A percentile compares a stretch with the other conserved stretches of the same genome.
Evolutionary conservation across 2,329 filamentous ascomycete genomes (phyloP).

Genomic region (Canariomyces notabilis): DNA sequence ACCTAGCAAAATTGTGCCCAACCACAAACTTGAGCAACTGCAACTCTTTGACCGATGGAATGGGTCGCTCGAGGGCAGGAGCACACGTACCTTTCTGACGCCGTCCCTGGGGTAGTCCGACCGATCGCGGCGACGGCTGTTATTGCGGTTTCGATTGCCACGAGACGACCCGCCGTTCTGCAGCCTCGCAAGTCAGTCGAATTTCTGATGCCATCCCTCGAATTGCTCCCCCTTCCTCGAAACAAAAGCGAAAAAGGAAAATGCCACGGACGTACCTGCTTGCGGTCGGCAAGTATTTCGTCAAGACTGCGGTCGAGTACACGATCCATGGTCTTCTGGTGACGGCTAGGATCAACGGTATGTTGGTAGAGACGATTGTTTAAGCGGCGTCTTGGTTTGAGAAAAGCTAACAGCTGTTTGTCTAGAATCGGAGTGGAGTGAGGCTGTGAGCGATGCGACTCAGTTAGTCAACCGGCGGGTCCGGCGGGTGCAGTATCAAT

Average conservation of each 20-base stretch:
- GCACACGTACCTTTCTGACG: constrained; percentile 71
- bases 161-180: constrained; percentile 22
- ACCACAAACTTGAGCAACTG: constrained; percentile 19
- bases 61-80: not conserved
- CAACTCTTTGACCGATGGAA: not conserved
- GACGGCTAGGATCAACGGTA: not conserved
- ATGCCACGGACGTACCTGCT: constrained; percentile 25
- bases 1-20: constrained; percentile 18
- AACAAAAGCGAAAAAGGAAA: not conserved
- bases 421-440: not conserved
- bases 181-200: constrained; percentile 11
- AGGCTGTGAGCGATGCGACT: too few species aligned
- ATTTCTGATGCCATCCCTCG: not conserved
- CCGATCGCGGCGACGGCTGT: constrained; percentile 30
- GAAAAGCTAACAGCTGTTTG: not conserved
- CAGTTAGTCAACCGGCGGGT: too few species aligned
- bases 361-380: constrained; percentile 1
- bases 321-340: constrained; percentile 40
- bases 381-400: not conserved
- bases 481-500: too few species aligned
- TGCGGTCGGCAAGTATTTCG: constrained; percentile 49
- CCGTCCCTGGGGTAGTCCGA: constrained; percentile 68
- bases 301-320: constrained; percentile 52
- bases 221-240: not conserved
- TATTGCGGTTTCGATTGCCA: constrained; percentile 17